Evolutionary conservation across 805 yeast genomes (phyloP).

Genomic region (Starmerella roubikii): DNA sequence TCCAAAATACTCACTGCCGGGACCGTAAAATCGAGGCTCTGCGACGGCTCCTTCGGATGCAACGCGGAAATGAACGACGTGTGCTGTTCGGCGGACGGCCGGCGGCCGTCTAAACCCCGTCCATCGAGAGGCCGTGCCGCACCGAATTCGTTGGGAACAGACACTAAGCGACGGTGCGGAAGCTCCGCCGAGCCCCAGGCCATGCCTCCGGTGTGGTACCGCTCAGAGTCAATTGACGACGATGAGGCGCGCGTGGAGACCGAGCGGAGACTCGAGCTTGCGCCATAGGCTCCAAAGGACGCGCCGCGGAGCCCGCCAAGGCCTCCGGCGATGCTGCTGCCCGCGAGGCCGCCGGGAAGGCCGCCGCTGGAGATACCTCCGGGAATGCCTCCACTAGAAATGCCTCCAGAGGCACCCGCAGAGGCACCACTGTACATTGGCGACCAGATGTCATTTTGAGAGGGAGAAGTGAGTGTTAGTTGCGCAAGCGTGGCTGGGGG

Average conservation of each 20-base stretch:
- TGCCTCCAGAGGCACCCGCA: no score
- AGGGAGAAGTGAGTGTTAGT: not conserved
- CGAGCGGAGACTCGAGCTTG: slow-evolving; percentile 2
- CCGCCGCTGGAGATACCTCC: not conserved
- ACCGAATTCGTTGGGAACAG: slow-evolving; percentile 5
- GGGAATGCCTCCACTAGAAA: no score
- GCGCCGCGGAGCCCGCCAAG: slow-evolving; percentile 3
- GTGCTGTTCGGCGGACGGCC: not conserved
- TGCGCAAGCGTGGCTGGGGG: slow-evolving; percentile 1
- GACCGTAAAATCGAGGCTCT: slow-evolving; percentile 17
- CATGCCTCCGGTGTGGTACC: slow-evolving; percentile 18
- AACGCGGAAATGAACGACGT: slow-evolving; percentile 15
- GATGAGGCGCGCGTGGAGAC: slow-evolving; percentile 8
- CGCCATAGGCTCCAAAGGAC: slow-evolving; percentile 14
- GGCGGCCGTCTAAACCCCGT: not conserved
- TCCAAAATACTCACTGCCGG: slow-evolving; percentile 20
- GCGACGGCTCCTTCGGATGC: not conserved
- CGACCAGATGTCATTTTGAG: not conserved
- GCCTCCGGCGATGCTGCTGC: not conserved
- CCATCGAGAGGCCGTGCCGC: not conserved
- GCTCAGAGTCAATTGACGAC: slow-evolving; percentile 16
- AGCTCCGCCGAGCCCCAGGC: slow-evolving; percentile 22
- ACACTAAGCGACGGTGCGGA: slow-evolving; percentile 11
- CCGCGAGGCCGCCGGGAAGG: not conserved
- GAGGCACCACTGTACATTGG: slow-evolving; percentile 7